A percentile compares a stretch with the other conserved stretches of the same genome.
phyloP scores from a whole-genome alignment of 164 flowering plant genomes.

The Vitis amurensis region DNA sequence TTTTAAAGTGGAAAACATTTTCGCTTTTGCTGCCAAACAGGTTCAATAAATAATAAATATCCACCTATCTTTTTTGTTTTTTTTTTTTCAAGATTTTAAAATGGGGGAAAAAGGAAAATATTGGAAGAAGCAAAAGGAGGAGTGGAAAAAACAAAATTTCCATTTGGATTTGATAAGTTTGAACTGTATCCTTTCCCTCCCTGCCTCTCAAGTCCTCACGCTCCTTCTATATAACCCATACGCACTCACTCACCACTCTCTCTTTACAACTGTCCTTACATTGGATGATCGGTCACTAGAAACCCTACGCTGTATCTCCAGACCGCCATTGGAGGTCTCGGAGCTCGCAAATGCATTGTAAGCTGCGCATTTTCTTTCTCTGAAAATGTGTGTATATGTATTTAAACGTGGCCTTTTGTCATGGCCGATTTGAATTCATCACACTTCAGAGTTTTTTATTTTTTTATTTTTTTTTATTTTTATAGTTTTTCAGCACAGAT shows the following conservation, averaged over 20 bases:
- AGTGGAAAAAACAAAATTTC: slow-evolving; percentile 12
- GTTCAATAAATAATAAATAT: too few relatives aligned
- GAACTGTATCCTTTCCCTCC: slow-evolving; percentile 31
- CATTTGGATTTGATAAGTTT: slow-evolving; percentile 22
- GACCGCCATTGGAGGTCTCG: slow-evolving; percentile 17
- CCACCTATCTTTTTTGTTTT: neutral
- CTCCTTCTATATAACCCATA: slow-evolving; percentile 5
- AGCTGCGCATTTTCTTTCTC: neutral
- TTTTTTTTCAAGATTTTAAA: neutral
- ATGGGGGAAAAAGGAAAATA: neutral
- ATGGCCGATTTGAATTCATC: too few relatives aligned
- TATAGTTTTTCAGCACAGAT: neutral
- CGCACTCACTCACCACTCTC: slow-evolving; percentile 3
- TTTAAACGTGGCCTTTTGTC: too few relatives aligned
- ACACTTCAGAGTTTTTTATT: too few relatives aligned
- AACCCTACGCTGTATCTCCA: slow-evolving; percentile 6
- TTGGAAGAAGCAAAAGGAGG: neutral
- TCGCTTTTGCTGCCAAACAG: too few relatives aligned
- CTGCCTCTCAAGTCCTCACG: slow-evolving; percentile 11
- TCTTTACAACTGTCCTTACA: neutral
- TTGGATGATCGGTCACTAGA: neutral
- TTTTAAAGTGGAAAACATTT: too few relatives aligned
- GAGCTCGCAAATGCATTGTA: slow-evolving; percentile 24
- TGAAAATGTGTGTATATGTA: too few relatives aligned
- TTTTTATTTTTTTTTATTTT: neutral